phyloP scores from a whole-genome alignment of 495 filamentous ascomycete genomes.

The Durotheca rogersii region DNA sequence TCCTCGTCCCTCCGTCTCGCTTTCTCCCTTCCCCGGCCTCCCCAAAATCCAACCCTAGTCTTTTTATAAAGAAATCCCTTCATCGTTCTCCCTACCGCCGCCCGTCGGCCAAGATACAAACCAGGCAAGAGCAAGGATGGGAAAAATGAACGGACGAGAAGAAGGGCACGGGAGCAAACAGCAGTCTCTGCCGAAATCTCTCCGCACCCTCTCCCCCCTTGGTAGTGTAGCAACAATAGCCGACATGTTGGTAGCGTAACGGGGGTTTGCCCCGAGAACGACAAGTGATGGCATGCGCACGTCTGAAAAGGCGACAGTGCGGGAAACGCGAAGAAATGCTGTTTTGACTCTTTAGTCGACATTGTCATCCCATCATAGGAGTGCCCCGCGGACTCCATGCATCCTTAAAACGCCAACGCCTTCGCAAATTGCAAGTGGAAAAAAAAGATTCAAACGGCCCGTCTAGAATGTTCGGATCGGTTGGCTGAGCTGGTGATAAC shows the following conservation, averaged over 20 bases:
- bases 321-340: conserved; percentile 16
- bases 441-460: conserved; percentile 16
- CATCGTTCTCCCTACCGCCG: conserved; percentile 3
- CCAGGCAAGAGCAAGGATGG: conserved; percentile 3
- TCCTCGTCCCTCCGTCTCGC: conserved; percentile 16
- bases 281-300: conserved; percentile 12
- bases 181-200: too few relatives aligned
- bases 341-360: conserved; percentile 20
- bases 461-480: conserved; percentile 11
- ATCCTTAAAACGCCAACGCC: conserved; percentile 34
- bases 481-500: conserved; percentile 16
- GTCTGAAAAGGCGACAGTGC: conserved; percentile 28
- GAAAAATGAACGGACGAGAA: conserved; percentile 7
- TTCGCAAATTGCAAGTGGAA: conserved; percentile 18
- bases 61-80: conserved; percentile 27
- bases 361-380: conserved; percentile 29
- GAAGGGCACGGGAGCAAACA: conserved; percentile 17
- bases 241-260: too few relatives aligned
- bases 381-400: conserved; percentile 26
- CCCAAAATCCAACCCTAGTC: conserved; percentile 24
- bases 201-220: too few relatives aligned
- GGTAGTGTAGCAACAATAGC: too few relatives aligned
- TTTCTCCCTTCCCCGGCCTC: too few relatives aligned
- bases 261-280: too few relatives aligned
- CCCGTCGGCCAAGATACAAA: conserved; percentile 5